Evolutionary conservation across 2,329 filamentous ascomycete species (phyloP).

Genomic region (Aaosphaeria pasadenensis): DNA sequence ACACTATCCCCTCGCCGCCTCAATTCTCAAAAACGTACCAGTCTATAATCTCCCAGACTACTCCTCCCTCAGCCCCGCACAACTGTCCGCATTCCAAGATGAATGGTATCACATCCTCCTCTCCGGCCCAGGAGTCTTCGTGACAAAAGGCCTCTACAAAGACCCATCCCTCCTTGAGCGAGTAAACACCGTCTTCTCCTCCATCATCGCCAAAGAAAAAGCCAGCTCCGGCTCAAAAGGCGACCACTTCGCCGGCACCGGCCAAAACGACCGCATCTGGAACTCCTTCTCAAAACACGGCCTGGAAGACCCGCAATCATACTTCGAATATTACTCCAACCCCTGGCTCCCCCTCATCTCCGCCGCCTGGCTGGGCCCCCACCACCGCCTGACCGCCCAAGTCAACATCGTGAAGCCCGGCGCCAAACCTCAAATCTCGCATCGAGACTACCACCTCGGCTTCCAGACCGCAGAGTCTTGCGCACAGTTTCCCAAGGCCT

Average conservation of each 20-base stretch:
- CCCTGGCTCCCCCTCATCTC: slow-evolving; percentile 55
- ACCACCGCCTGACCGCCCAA: slow-evolving; percentile 60
- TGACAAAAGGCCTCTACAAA: slow-evolving; percentile 54
- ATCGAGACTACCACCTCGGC: slow-evolving; percentile 64
- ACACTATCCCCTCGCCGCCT: slow-evolving; percentile 49
- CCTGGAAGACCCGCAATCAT: slow-evolving; percentile 50
- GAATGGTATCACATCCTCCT: slow-evolving; percentile 60
- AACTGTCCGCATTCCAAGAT: slow-evolving; percentile 50
- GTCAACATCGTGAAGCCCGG: slow-evolving; percentile 62
- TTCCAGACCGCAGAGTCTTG: slow-evolving; percentile 53
- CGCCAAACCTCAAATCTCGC: slow-evolving; percentile 55
- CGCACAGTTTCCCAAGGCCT: slow-evolving; percentile 48
- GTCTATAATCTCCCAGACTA: slow-evolving; percentile 51
- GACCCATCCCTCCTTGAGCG: slow-evolving; percentile 28
- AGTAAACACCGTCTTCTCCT: slow-evolving; percentile 18
- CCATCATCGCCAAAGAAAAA: slow-evolving; percentile 47
- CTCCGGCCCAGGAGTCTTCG: slow-evolving; percentile 58
- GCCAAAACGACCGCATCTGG: slow-evolving; percentile 62
- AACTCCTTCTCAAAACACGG: slow-evolving; percentile 64
- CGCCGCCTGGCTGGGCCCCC: slow-evolving; percentile 58
- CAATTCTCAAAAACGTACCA: slow-evolving; percentile 52
- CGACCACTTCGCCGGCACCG: slow-evolving; percentile 59
- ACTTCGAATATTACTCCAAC: slow-evolving; percentile 59
- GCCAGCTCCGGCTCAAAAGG: slow-evolving; percentile 41
- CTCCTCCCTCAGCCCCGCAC: slow-evolving; percentile 26